phyloP scores from a whole-genome alignment of 2,329 filamentous ascomycete species.

The Elsinoe necatrix region DNA sequence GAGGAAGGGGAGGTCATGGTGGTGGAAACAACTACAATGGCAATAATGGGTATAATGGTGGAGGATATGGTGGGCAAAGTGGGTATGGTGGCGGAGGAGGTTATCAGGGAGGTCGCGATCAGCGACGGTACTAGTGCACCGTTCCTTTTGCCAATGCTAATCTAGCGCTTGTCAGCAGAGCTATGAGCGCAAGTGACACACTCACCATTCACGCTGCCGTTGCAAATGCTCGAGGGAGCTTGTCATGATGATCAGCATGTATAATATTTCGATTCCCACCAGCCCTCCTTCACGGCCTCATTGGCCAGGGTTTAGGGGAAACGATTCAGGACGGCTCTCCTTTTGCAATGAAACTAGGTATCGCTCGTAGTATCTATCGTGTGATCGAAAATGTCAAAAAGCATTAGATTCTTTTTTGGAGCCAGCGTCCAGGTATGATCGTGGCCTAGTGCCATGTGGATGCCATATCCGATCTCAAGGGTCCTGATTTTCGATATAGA shows the following conservation, averaged over 20 bases:
- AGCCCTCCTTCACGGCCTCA: too few species aligned
- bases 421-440: background rate
- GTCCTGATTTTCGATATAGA: background rate
- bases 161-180: background rate
- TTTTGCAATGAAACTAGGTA: background rate
- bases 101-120: constrained; percentile 16
- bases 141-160: background rate
- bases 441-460: background rate
- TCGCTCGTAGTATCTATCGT: background rate
- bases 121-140: constrained; percentile 2
- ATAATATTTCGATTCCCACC: too few species aligned
- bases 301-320: too few species aligned
- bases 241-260: too few species aligned
- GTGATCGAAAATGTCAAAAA: background rate
- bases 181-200: background rate
- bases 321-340: background rate
- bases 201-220: too few species aligned
- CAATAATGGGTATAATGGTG: constrained; percentile 17
- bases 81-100: constrained; percentile 18
- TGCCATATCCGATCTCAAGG: background rate
- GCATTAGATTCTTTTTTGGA: background rate
- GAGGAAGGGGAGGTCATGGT: constrained; percentile 20
- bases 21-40: constrained; percentile 17
- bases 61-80: constrained; percentile 15
- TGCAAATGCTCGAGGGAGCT: too few species aligned